Evolutionary conservation across 768 basidiomycete genomes (phyloP), one percentile per base, ranked within the genome.

Genomic region (Auricularia sp.): DNA sequence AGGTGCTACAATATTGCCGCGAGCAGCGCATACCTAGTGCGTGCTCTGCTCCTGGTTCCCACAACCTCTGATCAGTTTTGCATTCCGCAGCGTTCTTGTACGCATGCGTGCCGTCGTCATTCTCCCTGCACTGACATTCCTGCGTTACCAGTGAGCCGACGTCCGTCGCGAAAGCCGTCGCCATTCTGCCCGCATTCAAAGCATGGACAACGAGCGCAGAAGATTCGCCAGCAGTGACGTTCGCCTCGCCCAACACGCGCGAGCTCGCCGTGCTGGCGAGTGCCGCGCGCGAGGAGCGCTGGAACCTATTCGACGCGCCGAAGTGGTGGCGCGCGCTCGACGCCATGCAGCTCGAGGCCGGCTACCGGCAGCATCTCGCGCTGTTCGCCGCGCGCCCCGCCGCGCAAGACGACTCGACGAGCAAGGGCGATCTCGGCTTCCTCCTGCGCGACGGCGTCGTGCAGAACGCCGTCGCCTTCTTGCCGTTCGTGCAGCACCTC

Each of bases 61-160:
- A 14, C 44, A 60, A 14, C 11, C 14, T 2, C 34, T 7, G 23
- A 5, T n/a, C n/a, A n/a, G n/a, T n/a, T n/a, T n/a, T n/a, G n/a
- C n/a, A n/a, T n/a, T n/a, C n/a, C n/a, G 21, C 65, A 93, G 91
- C 84, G 14, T 87, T 95, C 72, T 93, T 91, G 89, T 90, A 71
- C 68, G 86, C 77, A 36, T 2, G 2, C 43, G 44, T 21, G 34
- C 23, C 18, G 43, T 8, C 61, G 47, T 10, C 62, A 6, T 64
- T 59, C 29, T 29, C 2, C 2, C 3, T 29, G 29, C 29, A 33
- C 4, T 53, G 39, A 34, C 61, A 66, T 68, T 70, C 65, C 42
- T 42, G 34, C 61, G 62, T 66, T 66, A 1, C n/a, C 67, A 91
- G 90, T 73, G 97, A 99, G 74, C 96, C 97, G 1, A 98, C 97